Base-by-base conservation (phyloP, 225 moss, liverwort and hornwort species). In the Ulota crispa region DNA sequence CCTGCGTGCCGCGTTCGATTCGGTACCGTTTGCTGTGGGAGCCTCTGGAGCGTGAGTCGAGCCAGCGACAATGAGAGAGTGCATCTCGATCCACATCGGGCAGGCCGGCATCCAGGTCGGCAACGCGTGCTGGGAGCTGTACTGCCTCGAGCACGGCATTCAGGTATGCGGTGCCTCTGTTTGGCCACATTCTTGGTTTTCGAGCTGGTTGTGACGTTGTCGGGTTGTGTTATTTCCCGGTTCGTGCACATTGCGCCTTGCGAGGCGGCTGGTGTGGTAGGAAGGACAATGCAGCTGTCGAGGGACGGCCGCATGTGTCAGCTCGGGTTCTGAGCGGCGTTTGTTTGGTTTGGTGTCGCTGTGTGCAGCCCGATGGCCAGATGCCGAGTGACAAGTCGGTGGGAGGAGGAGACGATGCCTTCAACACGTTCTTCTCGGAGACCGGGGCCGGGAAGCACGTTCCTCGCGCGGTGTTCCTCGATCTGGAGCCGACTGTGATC, bases 21-120 rank as follows among this genome's bases (percentile, higher is more conserved):
- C 7, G 2, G 60, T 60, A 21, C 1, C 28, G 32, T 5, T 32
- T 27, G 60, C 21, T 85, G 65, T 79, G 18, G 3, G 19, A 13
- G 39, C 37, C 72, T 15, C 20, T 10, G 21, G 24, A 64, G 60
- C 8, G 68, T 77, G 37, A 39, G 82, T 11, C 9, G 31, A 21
- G 56, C 24, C 43, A 85, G 87, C 85, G 85, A 89, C 85, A 53
- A 89, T 89, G 89, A 89, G 89, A 85, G 89, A 89, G 87, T 89
- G 89, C 83, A 87, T 89, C 78, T 89, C 89, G 82, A 89, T 89
- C 80, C 89, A 89, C 16, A 89, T 89, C 26, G 89, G 89, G 7
- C 87, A 89, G 85, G 87, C 87, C 70, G 89, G 89, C 73, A 89
- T 89, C 74, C 89, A 89, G 85, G 89, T 89, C 13, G 88, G 88